Evolutionary conservation across 2,329 filamentous ascomycete genomes (phyloP).

Genomic region (Dissoconium aciculare): DNA sequence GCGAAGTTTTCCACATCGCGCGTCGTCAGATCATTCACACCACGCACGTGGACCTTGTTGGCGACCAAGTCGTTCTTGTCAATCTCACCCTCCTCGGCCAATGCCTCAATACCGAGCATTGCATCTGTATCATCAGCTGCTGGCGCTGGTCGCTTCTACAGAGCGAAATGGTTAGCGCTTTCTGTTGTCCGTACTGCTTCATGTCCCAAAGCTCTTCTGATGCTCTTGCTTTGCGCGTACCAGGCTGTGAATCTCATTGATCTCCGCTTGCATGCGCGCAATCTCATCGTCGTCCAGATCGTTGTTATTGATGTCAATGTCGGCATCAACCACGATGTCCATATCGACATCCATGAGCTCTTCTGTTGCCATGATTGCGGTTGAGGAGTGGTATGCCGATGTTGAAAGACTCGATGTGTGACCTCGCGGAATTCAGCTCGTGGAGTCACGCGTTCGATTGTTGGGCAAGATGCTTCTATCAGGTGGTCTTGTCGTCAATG

Average conservation of each 20-base stretch:
- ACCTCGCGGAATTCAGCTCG: too few relatives aligned
- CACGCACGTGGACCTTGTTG: conserved; percentile 68
- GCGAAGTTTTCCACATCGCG: conserved; percentile 60
- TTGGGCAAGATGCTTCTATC: too few relatives aligned
- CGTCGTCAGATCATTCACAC: conserved; percentile 68
- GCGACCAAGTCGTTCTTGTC: conserved; percentile 24
- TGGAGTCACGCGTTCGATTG: too few relatives aligned
- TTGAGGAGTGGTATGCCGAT: too few relatives aligned
- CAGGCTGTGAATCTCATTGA: conserved; percentile 16
- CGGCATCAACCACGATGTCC: too few relatives aligned
- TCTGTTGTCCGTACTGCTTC: not conserved
- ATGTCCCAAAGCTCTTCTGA: too few relatives aligned
- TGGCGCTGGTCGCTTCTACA: conserved; percentile 10
- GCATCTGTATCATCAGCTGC: conserved; percentile 13
- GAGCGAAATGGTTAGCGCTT: conserved; percentile 7
- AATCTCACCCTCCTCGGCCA: conserved; percentile 22
- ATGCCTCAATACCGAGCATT: conserved; percentile 17
- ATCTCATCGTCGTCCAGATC: conserved; percentile 22
- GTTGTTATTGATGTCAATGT: conserved; percentile 22
- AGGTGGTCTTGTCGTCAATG: too few relatives aligned
- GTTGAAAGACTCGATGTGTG: too few relatives aligned
- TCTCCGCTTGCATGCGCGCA: conserved; percentile 20
- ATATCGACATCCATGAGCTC: conserved; percentile 9
- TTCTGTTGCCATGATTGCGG: conserved; percentile 9
- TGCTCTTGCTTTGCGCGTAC: conserved; percentile 3